Conservation (phyloP, 441 rosid species). For the Viola pubescens region DNA sequence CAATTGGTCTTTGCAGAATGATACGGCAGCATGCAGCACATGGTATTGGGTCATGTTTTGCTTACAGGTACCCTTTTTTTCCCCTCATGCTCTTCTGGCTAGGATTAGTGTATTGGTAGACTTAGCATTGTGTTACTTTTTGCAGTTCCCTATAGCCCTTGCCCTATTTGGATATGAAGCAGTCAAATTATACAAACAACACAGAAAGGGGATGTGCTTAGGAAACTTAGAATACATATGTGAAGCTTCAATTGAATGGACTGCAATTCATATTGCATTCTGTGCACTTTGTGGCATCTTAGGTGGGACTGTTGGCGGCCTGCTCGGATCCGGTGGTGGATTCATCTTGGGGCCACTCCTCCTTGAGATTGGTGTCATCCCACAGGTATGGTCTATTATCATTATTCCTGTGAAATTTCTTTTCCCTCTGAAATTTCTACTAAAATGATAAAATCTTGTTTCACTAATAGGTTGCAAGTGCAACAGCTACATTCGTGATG, state of each 20-base stretch:
- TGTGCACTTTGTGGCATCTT: slow-evolving; percentile 73
- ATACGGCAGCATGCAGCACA: slow-evolving; percentile 54
- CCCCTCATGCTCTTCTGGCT: neutral
- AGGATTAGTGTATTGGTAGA: neutral
- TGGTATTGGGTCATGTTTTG: slow-evolving; percentile 68
- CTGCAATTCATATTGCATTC: slow-evolving; percentile 51
- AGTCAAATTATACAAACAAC: slow-evolving; percentile 45
- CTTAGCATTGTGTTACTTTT: neutral
- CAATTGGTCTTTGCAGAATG: slow-evolving; percentile 43
- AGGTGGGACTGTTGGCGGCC: slow-evolving; percentile 88
- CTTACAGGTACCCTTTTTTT: slow-evolving; percentile 44
- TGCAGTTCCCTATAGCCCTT: slow-evolving; percentile 57
- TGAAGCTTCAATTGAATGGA: slow-evolving; percentile 88
- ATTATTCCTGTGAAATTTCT: neutral
- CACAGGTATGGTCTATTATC: slow-evolving; percentile 42
- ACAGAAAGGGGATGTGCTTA: slow-evolving; percentile 37
- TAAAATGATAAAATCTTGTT: neutral
- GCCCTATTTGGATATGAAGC: slow-evolving; percentile 64
- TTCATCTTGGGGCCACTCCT: slow-evolving; percentile 86
- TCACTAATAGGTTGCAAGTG: slow-evolving; percentile 74
- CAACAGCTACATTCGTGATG: slow-evolving; percentile 95
- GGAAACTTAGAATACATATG: slow-evolving; percentile 59
- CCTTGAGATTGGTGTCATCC: slow-evolving; percentile 92
- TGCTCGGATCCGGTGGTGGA: slow-evolving; percentile 90
- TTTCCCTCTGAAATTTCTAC: neutral